phyloP scores from a whole-genome alignment of 1,284 basidiomycete genomes.

The Afroboletus lepidellus region DNA sequence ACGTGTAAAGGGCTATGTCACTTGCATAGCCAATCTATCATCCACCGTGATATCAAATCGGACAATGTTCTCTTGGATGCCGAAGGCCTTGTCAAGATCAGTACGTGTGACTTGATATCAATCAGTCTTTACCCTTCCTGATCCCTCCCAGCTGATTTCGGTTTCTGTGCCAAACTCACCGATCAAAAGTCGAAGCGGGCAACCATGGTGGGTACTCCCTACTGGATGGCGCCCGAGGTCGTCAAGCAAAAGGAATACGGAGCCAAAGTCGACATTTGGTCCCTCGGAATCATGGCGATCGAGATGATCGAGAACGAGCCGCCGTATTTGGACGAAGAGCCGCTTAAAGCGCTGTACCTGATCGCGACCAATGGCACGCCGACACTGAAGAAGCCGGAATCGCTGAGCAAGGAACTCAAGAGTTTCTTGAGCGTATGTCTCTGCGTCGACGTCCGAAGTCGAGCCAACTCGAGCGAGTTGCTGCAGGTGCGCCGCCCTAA shows the following conservation, averaged over 20 bases:
- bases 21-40: constrained; percentile 91
- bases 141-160: constrained; percentile 80
- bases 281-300: constrained; percentile 98
- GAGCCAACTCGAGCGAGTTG: constrained; percentile 91
- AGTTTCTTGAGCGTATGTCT: constrained; percentile 95
- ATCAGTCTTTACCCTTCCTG: constrained; percentile 2
- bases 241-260: constrained; percentile 99
- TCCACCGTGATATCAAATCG: constrained; percentile 98
- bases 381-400: constrained; percentile 94
- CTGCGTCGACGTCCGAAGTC: constrained; percentile 94
- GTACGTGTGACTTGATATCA: constrained; percentile 47
- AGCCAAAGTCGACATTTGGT: constrained; percentile 99
- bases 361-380: constrained; percentile 99
- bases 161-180: constrained; percentile 96
- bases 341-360: constrained; percentile 93
- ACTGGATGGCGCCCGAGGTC: constrained; percentile 99
- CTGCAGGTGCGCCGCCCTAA: constrained; percentile 63
- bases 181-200: constrained; percentile 98
- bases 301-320: constrained; percentile 99
- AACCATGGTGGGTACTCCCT: constrained; percentile 98
- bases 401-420: constrained; percentile 89
- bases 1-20: constrained; percentile 95
- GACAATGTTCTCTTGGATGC: constrained; percentile 95
- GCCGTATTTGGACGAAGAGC: constrained; percentile 97
- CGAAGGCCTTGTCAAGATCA: constrained; percentile 94